These are phyloP conservation scores for Aspergillus sp. DNA, from an alignment of 2,329 filamentous ascomycete genomes.

Conservation along the genomic window DNA sequence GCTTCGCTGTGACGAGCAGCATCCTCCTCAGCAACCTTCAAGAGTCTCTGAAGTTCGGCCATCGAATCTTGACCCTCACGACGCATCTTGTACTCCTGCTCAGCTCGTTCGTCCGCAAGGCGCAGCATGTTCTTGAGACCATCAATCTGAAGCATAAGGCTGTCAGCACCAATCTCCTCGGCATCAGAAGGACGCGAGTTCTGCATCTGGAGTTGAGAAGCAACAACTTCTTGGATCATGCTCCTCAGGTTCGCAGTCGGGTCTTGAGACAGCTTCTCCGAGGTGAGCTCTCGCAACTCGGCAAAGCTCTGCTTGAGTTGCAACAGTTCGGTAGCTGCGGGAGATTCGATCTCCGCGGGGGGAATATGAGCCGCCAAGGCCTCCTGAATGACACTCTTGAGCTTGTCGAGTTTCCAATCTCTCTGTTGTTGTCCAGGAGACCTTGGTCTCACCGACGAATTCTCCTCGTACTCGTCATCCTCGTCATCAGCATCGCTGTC, in stretches of 20 bases:
- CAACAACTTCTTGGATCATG: conserved; percentile 58
- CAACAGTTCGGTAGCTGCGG: conserved; percentile 29
- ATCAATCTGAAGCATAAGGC: conserved; percentile 51
- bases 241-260: conserved; percentile 50
- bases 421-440: conserved; percentile 59
- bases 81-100: conserved; percentile 57
- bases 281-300: conserved; percentile 36
- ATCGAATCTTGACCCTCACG: conserved; percentile 65
- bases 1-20: conserved; percentile 41
- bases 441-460: conserved; percentile 56
- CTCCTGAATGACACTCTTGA: conserved; percentile 60
- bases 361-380: conserved; percentile 50
- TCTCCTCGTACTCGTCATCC: conserved; percentile 61
- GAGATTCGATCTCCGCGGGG: conserved; percentile 18
- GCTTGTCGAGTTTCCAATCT: conserved; percentile 75
- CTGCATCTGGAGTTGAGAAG: conserved; percentile 49
- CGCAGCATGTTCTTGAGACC: conserved; percentile 65
- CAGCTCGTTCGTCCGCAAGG: conserved; percentile 56
- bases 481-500: conserved; percentile 94
- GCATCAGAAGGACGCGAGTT: conserved; percentile 47
- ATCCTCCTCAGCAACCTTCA: conserved; percentile 59
- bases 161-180: conserved; percentile 45
- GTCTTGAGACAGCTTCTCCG: conserved; percentile 26
- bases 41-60: conserved; percentile 63
- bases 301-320: conserved; percentile 34